These are phyloP conservation scores for Lupinus albus DNA, from an alignment of 306 rosid species.

Conservation along the genomic window DNA sequence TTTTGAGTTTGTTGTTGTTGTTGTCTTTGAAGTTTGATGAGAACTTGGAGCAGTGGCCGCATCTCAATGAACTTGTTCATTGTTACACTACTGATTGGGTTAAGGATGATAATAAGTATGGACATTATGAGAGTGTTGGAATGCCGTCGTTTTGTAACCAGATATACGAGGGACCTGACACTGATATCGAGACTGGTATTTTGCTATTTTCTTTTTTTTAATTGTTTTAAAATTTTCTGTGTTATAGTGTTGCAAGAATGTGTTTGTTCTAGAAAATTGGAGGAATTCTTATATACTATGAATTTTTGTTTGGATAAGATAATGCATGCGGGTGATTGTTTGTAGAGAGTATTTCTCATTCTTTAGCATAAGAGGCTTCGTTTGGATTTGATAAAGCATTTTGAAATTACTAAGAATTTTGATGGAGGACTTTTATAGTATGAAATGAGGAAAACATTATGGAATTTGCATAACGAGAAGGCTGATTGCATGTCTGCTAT, in stretches of 20 bases:
- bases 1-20: background rate
- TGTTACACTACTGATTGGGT: conserved; percentile 98
- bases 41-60: conserved; percentile 99
- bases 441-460: background rate
- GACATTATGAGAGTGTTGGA: conserved; percentile 77
- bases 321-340: background rate
- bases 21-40: conserved; percentile 66
- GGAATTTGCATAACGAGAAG: no score
- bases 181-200: conserved; percentile 97
- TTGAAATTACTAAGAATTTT: background rate
- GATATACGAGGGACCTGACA: conserved; percentile 97
- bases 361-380: background rate
- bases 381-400: background rate
- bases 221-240: background rate
- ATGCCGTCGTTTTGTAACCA: conserved; percentile 74
- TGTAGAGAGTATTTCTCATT: background rate
- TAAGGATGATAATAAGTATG: conserved; percentile 91
- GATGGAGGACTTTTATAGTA: no score
- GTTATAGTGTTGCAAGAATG: conserved; percentile 2
- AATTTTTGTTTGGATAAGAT: background rate
- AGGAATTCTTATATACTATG: background rate
- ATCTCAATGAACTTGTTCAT: conserved; percentile 88
- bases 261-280: conserved; percentile 1
- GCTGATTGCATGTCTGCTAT: background rate
- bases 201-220: background rate